These are phyloP conservation scores for Dictyostelium firmibasis DNA, from an alignment of 78 protist species.

Conservation along the genomic window DNA sequence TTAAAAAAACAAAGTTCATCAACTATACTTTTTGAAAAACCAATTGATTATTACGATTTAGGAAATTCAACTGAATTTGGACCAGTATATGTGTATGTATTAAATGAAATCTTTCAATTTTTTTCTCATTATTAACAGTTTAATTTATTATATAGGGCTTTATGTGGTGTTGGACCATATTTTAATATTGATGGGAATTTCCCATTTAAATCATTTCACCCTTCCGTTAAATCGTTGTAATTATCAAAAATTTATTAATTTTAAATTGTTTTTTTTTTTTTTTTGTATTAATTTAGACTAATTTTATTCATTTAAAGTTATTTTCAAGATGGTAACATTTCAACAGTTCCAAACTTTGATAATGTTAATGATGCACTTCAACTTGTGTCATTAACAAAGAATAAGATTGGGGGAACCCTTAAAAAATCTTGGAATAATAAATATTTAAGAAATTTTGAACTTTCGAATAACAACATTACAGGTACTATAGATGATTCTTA, in stretches of 20 bases:
- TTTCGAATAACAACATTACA: neutral
- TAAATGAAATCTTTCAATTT: neutral
- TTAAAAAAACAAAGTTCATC: neutral
- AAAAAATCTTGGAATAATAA: neutral
- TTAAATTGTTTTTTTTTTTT: no score
- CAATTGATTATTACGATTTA: neutral
- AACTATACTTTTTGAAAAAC: neutral
- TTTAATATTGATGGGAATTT: neutral
- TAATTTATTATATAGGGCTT: neutral
- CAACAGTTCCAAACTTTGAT: neutral
- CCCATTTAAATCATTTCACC: neutral
- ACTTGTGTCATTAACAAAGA: neutral
- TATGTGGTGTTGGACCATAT: neutral
- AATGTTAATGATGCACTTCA: neutral
- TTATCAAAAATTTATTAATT: no score
- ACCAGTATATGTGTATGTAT: neutral
- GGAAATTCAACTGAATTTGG: neutral
- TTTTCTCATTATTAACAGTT: neutral
- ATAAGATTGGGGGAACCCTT: neutral
- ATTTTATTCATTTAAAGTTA: neutral
- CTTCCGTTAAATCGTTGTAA: neutral
- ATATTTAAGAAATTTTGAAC: neutral
- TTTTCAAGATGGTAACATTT: neutral
- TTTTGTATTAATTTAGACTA: no score
- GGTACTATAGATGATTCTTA: neutral